Evolutionary conservation across 2,329 filamentous ascomycete genomes (phyloP), one percentile per base, ranked within the genome.

Genomic region (Bipolaris cookei): DNA sequence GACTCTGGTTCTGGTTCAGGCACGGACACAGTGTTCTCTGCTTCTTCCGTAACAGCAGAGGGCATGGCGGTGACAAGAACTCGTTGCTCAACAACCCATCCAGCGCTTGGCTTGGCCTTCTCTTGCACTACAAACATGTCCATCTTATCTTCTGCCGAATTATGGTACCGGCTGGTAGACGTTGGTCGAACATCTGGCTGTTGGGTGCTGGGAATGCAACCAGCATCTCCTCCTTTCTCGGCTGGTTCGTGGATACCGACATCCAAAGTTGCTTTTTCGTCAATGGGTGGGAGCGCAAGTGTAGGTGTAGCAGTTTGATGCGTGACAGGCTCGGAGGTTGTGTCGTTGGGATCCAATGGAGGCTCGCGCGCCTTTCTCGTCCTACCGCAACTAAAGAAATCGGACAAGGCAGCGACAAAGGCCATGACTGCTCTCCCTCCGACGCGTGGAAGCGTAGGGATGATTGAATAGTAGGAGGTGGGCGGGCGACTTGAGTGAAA

Each of bases 371-470:
- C 38, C 45, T 48, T 49, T 48, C 58, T 51, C 46, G 58, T 38
- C 28, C 55, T 23, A 13, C 54, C 55, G 28, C 58, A 61, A 34
- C 47, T 58, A 32, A 61, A 61, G 14, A 61, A 34, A 20, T 58
- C 58, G 16, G 55, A 52, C n/a, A 61, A 37, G n/a, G 35, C 48
- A 18, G 48, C 44, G 13, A 30, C 49, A 41, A 58, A 58, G 38
- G 58, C 45, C 58, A 55, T 58, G 56, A 43, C 25, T 47, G 39
- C 50, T 54, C 54, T 48, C 42, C 46, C 51, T 45, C 45, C 56
- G 50, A 47, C 52, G 46, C 45, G 46, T 28, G 20, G 7, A 42
- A 37, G 50, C 45, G 51, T 25, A 38, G 43, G 49, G 42, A 16
- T 56, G 25, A 25, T 51, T 38, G 34, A 37, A 35, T 44, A 46